Evolutionary conservation across 169 alveolate genomes (phyloP), one percentile per base, ranked within the genome.

Genomic region (Amoebophrya sp.): DNA sequence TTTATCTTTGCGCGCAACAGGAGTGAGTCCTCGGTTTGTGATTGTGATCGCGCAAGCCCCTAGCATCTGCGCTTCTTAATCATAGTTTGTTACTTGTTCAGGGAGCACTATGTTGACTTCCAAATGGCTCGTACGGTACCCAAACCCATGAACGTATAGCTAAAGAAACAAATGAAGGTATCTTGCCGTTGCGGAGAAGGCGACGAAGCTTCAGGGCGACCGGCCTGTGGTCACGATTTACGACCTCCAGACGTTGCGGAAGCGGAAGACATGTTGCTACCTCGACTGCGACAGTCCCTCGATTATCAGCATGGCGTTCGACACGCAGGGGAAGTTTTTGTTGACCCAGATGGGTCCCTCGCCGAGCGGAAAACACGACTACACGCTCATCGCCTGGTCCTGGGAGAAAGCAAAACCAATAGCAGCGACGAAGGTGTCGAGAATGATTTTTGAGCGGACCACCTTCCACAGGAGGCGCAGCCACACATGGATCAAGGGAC

Each of bases 391-490:
- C 16, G 89, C 90, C 69, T 95, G 97, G 96, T 92, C 91, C 40
- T 95, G 97, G 97, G 96, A 95, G 88, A 93, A 94, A 41, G 93
- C 91, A 43, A 94, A 92, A 50, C 93, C 94, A 29, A 40, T 94
- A n/a, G 92, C 95, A 0, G 69, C 92, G 40, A 88, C 91, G 78
- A 90, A 93, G 89, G 96, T 93, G 10, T n/a, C n/a, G n/a, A n/a
- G n/a, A n/a, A n/a, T n/a, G n/a, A n/a, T n/a, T n/a, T n/a, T n/a
- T n/a, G n/a, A n/a, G n/a, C n/a, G n/a, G n/a, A n/a, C n/a, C n/a
- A n/a, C n/a, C n/a, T n/a, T n/a, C n/a, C n/a, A n/a, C n/a, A n/a
- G n/a, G n/a, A n/a, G n/a, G n/a, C n/a, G n/a, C n/a, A n/a, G n/a
- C n/a, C n/a, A n/a, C n/a, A n/a, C n/a, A n/a, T n/a, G n/a, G n/a